phyloP scores from a whole-genome alignment of 495 filamentous ascomycete species.

The Saxophila tyrrhenica region DNA sequence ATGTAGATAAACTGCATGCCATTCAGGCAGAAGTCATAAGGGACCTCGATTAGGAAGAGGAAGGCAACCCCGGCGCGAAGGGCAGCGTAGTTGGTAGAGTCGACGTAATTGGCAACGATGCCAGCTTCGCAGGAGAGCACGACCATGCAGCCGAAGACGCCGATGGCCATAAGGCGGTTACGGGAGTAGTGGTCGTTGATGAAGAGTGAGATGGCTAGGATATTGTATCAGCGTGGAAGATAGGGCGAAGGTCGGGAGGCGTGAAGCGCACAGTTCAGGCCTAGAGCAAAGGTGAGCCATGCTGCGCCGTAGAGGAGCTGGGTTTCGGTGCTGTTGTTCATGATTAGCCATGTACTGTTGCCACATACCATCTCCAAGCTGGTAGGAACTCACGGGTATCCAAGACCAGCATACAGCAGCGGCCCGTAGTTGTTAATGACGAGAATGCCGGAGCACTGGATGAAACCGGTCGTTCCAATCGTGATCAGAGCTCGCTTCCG shows the following conservation, averaged over 20 bases:
- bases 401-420: conserved; percentile 22
- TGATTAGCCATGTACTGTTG: too few relatives aligned
- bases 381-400: conserved; percentile 16
- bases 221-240: not conserved
- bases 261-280: not conserved
- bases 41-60: conserved; percentile 26
- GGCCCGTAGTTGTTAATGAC: conserved; percentile 30
- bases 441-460: conserved; percentile 22
- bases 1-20: conserved; percentile 24
- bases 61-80: conserved; percentile 22
- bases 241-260: not conserved
- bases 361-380: too few relatives aligned
- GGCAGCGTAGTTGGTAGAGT: not conserved
- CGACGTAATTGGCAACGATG: conserved; percentile 14
- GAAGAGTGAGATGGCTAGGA: conserved; percentile 15
- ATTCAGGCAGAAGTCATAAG: conserved; percentile 21
- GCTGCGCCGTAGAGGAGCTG: conserved; percentile 21
- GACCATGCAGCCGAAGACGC: conserved; percentile 22
- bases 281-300: conserved; percentile 21
- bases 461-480: conserved; percentile 16
- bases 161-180: conserved; percentile 18
- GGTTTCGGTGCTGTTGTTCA: too few relatives aligned
- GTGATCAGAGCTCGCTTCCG: conserved; percentile 20
- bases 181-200: conserved; percentile 25
- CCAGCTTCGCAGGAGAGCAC: conserved; percentile 24